phyloP scores from a whole-genome alignment of 2,329 filamentous ascomycete genomes.

The Verticillium isaacii region DNA sequence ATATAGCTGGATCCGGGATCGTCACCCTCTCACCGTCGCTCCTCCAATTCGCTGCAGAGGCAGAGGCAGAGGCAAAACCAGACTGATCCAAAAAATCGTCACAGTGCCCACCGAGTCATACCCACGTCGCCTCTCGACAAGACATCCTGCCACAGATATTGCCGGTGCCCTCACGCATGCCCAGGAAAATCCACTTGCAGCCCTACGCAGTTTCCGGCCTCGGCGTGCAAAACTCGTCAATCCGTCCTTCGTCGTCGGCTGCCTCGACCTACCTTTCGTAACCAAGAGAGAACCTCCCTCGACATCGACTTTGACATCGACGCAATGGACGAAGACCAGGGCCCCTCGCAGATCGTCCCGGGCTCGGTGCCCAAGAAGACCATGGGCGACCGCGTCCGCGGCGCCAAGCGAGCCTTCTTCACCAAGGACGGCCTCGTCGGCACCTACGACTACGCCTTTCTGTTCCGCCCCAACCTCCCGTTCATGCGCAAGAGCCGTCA shows the following conservation, averaged over 20 bases:
- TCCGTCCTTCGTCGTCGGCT: background rate
- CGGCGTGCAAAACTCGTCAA: background rate
- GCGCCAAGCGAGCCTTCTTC: constrained; percentile 37
- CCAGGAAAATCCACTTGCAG: background rate
- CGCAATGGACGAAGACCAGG: constrained; percentile 53
- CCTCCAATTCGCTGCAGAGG: background rate
- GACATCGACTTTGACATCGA: background rate
- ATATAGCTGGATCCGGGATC: background rate
- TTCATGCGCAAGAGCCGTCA: constrained; percentile 63
- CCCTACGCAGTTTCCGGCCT: background rate
- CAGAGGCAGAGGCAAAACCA: background rate
- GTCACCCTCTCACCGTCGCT: background rate
- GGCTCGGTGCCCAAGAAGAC: constrained; percentile 25
- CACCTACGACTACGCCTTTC: constrained; percentile 83
- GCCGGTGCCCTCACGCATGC: background rate
- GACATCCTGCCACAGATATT: background rate
- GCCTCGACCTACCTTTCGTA: background rate
- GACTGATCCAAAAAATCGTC: background rate
- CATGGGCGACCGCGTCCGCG: constrained; percentile 22
- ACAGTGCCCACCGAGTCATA: background rate
- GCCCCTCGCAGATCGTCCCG: constrained; percentile 44
- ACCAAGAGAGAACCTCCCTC: background rate
- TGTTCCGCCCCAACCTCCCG: constrained; percentile 78
- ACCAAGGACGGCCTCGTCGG: constrained; percentile 73
- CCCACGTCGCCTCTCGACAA: background rate